phyloP scores from a whole-genome alignment of 2,329 filamentous ascomycete genomes.

The Leptodontidium sp. region DNA sequence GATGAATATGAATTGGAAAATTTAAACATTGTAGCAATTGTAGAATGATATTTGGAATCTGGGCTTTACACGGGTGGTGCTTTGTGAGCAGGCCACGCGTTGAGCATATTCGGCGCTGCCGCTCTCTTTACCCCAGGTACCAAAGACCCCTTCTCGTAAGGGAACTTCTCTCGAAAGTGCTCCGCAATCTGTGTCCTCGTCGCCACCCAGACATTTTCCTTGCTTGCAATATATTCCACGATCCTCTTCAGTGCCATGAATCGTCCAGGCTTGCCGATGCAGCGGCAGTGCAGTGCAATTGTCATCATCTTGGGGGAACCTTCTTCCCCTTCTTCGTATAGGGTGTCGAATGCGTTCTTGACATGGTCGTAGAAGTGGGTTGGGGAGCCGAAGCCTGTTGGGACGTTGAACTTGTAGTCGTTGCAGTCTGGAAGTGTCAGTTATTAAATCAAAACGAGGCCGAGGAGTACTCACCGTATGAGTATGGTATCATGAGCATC shows the following conservation, averaged over 20 bases:
- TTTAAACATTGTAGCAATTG: background rate
- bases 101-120: slow-evolving; percentile 32
- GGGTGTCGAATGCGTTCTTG: slow-evolving; percentile 60
- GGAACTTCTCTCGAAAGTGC: slow-evolving; percentile 50
- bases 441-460: too few species aligned
- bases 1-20: background rate
- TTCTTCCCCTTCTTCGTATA: slow-evolving; percentile 54
- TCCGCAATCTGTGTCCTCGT: slow-evolving; percentile 61
- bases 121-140: slow-evolving; percentile 41
- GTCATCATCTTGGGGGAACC: slow-evolving; percentile 65
- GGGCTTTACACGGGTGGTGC: slow-evolving; percentile 32
- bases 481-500: slow-evolving; percentile 62
- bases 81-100: slow-evolving; percentile 41
- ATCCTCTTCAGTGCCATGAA: slow-evolving; percentile 60
- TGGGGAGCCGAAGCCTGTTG: slow-evolving; percentile 39
- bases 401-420: slow-evolving; percentile 47
- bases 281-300: slow-evolving; percentile 60
- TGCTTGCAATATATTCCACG: slow-evolving; percentile 59
- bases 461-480: slow-evolving; percentile 47
- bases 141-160: slow-evolving; percentile 37
- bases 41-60: background rate
- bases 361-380: slow-evolving; percentile 50
- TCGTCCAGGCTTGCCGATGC: slow-evolving; percentile 60
- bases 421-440: slow-evolving; percentile 54
- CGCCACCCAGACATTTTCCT: slow-evolving; percentile 63